Evolutionary conservation across 495 filamentous ascomycete genomes (phyloP), one percentile per base, ranked within the genome.

Genomic region (Penicillium soppii): DNA sequence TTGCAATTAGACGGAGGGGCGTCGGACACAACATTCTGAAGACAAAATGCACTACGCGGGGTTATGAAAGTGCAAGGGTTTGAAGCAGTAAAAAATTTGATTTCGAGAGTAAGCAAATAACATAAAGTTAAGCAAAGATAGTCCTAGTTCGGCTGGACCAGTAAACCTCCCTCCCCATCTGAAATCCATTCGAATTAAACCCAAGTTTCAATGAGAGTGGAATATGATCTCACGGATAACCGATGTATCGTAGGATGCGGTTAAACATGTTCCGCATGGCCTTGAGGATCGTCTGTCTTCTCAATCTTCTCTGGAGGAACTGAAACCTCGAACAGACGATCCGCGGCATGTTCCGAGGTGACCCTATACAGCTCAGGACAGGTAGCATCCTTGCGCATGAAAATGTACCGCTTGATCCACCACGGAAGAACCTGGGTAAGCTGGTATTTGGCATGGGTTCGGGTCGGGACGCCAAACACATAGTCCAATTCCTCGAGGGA

Each of bases 401-500:
- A 56, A n/a, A 84, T 61, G 43, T 74, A 75, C 7, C 69, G 63
- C 56, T 72, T 77, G 58, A 82, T 62, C 71, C 74, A 82, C 72
- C 75, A 83, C 0, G 82, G 82, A 9, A 79, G 53, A 15, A 66
- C 69, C 40, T 68, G 65, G 2, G 61, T 70, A 17, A 70, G 54
- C 56, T 84, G 73, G 56, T 78, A 81, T 35, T 67, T 72, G 35
- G 74, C 67, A 54, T 80, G 77, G 12, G 70, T 66, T 7, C 68
- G 61, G 19, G 70, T 79, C 3, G 80, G 71, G 1, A 83, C 76
- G 9, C 68, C 73, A 50, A 83, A 84, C 17, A 84, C 73, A 57
- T 77, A 78, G 48, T 83, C 81, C 15, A 83, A 63, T 43, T 87
- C 84, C 54, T 87, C 84, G 8, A 59, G 56, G 7, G 66, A 63